Conservation (phyloP, 2,329 filamentous ascomycete species). For the Colletotrichum liriopes region DNA sequence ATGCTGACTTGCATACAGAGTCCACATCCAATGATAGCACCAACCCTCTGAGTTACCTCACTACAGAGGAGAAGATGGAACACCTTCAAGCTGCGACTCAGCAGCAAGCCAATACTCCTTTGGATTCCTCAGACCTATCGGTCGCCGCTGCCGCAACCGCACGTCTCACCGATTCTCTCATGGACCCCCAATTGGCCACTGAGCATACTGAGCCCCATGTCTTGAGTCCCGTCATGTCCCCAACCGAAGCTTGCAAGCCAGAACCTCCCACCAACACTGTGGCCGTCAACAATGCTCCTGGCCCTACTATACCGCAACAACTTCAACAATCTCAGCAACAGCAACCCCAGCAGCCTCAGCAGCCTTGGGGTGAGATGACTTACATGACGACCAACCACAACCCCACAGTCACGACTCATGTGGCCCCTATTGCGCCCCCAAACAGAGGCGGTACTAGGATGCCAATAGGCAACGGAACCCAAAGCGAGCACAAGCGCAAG, state of each 20-base stretch:
- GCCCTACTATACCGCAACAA: not conserved
- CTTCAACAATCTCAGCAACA: conserved; percentile 8
- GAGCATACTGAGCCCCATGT: conserved; percentile 34
- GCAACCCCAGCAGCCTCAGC: conserved; percentile 45
- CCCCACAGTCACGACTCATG: conserved; percentile 35
- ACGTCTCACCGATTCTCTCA: conserved; percentile 67
- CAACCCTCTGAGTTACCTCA: conserved; percentile 52
- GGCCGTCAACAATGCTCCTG: not conserved
- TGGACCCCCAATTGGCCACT: conserved; percentile 64
- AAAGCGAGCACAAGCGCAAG: conserved; percentile 44
- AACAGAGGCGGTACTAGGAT: conserved; percentile 68
- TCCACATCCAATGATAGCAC: conserved; percentile 40
- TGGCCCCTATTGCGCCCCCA: conserved; percentile 42
- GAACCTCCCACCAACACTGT: not conserved
- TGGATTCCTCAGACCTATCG: conserved; percentile 66
- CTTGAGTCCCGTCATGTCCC: conserved; percentile 28
- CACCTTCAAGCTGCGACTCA: conserved; percentile 64
- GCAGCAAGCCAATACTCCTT: conserved; percentile 51
- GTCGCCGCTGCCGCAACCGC: conserved; percentile 72
- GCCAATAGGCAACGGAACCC: conserved; percentile 46
- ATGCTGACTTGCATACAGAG: conserved; percentile 28
- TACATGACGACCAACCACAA: conserved; percentile 57
- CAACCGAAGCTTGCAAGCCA: conserved; percentile 29
- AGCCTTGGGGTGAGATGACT: conserved; percentile 70
- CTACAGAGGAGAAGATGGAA: conserved; percentile 59